A percentile compares a stretch with the other conserved stretches of the same genome.
Evolutionary conservation across 73 alveolate genomes (phyloP).

Genomic region (Paramecium pentaurelia): DNA sequence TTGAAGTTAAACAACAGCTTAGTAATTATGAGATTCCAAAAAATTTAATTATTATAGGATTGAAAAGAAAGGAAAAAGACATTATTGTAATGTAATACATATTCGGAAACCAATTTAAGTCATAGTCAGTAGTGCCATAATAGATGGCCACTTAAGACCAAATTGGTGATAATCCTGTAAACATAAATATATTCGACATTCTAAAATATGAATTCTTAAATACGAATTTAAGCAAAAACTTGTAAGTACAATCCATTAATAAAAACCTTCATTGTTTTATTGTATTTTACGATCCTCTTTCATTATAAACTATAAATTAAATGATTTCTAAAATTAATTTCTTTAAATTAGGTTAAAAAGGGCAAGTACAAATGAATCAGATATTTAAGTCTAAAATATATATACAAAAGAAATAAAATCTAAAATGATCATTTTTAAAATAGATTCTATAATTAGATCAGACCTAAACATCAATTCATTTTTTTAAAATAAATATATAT

Average conservation of each 20-base stretch:
- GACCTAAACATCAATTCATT: not conserved
- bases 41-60: not conserved
- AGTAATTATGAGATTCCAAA: not conserved
- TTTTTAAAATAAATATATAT: no score
- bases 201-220: not conserved
- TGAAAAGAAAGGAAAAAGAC: not conserved
- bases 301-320: not conserved
- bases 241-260: not conserved
- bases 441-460: no score
- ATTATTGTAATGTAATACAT: not conserved
- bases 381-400: not conserved
- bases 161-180: not conserved
- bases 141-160: slow-evolving; percentile 7
- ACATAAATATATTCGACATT: not conserved
- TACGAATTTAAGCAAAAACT: slow-evolving; percentile 17
- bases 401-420: no score
- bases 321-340: not conserved
- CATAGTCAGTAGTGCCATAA: not conserved
- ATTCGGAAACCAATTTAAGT: slow-evolving; percentile 4
- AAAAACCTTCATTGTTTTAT: not conserved
- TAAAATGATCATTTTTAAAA: no score
- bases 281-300: not conserved
- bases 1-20: not conserved
- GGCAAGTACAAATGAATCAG: not conserved
- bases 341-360: not conserved